Percentiles rank a stretch among this genome's conserved stretches.
phyloP scores from a whole-genome alignment of 2,329 filamentous ascomycete species.

The Fusarium subglutinans region DNA sequence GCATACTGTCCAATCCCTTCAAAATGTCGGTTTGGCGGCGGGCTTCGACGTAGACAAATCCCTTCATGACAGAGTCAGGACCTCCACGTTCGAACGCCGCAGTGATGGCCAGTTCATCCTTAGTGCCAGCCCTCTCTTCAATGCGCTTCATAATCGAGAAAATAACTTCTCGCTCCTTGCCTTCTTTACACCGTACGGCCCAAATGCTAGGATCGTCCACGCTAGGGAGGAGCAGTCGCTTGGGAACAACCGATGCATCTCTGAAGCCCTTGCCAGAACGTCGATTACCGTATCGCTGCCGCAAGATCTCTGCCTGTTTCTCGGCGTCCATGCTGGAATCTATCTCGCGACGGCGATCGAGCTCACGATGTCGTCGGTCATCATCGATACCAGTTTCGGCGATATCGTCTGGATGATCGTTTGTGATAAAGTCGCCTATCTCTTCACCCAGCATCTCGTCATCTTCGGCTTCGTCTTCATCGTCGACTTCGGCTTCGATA shows the following conservation, averaged over 20 bases:
- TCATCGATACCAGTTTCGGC: slow-evolving; percentile 85
- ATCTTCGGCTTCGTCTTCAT: slow-evolving; percentile 87
- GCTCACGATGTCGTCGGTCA: slow-evolving; percentile 90
- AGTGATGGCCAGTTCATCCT: slow-evolving; percentile 84
- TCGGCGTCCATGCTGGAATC: slow-evolving; percentile 91
- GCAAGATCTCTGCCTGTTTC: slow-evolving; percentile 86
- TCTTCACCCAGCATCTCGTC: slow-evolving; percentile 90
- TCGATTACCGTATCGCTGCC: slow-evolving; percentile 87
- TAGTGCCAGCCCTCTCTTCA: slow-evolving; percentile 79
- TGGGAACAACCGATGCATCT: slow-evolving; percentile 82
- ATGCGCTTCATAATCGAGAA: slow-evolving; percentile 89
- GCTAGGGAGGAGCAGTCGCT: slow-evolving; percentile 86
- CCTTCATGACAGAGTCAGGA: slow-evolving; percentile 83
- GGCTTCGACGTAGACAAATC: slow-evolving; percentile 95
- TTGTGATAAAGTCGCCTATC: slow-evolving; percentile 84
- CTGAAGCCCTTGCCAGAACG: slow-evolving; percentile 70
- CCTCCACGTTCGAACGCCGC: slow-evolving; percentile 91
- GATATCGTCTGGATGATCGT: slow-evolving; percentile 90
- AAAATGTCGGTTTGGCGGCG: slow-evolving; percentile 87
- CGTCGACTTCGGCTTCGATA: slow-evolving; percentile 97
- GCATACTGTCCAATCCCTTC: slow-evolving; percentile 81
- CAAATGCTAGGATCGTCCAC: slow-evolving; percentile 97
- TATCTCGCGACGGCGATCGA: slow-evolving; percentile 90
- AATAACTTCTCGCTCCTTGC: slow-evolving; percentile 93
- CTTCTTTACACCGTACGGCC: slow-evolving; percentile 91